Percentiles rank a stretch among this genome's conserved stretches.
phyloP scores from a whole-genome alignment of 768 basidiomycete genomes.

The Paxillus involutus region DNA sequence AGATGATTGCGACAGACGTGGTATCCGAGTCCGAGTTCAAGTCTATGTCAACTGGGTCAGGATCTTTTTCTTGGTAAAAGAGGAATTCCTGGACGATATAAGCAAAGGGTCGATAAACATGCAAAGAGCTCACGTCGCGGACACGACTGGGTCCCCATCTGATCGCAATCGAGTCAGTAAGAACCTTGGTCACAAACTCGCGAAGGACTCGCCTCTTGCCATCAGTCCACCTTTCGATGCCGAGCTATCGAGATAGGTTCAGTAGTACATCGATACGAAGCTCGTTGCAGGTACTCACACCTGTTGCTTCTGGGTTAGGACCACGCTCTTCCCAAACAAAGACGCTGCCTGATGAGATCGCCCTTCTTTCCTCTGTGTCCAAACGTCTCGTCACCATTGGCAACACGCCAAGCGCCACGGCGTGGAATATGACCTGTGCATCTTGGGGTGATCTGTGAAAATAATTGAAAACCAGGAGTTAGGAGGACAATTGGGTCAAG shows the following conservation, averaged over 20 bases:
- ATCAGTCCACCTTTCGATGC: constrained; percentile 83
- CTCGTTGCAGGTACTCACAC: constrained; percentile 42
- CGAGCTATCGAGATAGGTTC: constrained; percentile 44
- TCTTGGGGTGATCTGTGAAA: constrained; percentile 52
- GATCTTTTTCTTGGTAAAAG: constrained; percentile 69
- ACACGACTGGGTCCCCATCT: constrained; percentile 81
- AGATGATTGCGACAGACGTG: constrained; percentile 36
- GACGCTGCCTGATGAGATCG: constrained; percentile 68
- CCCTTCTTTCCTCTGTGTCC: constrained; percentile 72
- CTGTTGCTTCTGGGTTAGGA: constrained; percentile 61
- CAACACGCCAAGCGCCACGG: constrained; percentile 54
- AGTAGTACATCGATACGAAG: constrained; percentile 1
- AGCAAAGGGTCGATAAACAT: background rate
- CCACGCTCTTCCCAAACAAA: constrained; percentile 86
- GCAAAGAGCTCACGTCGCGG: constrained; percentile 55
- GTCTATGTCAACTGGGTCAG: constrained; percentile 49
- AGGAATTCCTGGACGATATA: constrained; percentile 60
- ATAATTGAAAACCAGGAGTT: background rate
- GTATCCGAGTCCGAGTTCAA: constrained; percentile 50
- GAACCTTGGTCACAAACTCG: background rate
- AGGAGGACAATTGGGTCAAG: background rate
- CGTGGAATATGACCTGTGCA: constrained; percentile 76
- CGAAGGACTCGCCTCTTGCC: constrained; percentile 43
- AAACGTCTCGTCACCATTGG: constrained; percentile 72
- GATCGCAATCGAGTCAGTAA: constrained; percentile 8